Evolutionary conservation across 164 flowering plant species (phyloP).

Genomic region (Piper longum): DNA sequence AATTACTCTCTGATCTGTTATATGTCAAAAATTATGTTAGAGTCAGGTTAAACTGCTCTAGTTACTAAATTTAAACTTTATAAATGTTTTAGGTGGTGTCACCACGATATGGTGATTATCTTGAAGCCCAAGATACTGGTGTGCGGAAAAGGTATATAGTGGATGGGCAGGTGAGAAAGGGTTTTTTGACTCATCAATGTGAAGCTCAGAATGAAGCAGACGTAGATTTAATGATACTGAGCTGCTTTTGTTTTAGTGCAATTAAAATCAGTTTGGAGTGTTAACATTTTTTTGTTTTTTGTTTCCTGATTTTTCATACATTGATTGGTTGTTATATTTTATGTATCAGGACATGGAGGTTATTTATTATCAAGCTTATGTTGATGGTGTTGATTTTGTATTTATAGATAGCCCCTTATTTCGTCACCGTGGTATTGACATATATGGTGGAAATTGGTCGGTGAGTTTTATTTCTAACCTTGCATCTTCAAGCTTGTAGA

Average conservation of each 20-base stretch:
- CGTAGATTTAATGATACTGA: not conserved
- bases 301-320: not conserved
- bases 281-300: not conserved
- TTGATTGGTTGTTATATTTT: constrained; percentile 1
- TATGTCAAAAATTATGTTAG: not conserved
- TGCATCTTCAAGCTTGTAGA: too few relatives aligned
- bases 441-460: constrained; percentile 64
- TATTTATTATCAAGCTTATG: constrained; percentile 49
- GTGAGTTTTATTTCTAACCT: constrained; percentile 7
- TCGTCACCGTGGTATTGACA: constrained; percentile 42
- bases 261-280: too few relatives aligned
- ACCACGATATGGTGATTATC: constrained; percentile 69
- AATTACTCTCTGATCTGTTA: too few relatives aligned
- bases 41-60: not conserved
- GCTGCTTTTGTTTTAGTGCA: too few relatives aligned
- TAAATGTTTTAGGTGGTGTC: constrained; percentile 52
- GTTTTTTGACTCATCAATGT: not conserved
- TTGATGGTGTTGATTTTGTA: constrained; percentile 95
- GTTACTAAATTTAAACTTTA: not conserved
- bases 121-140: constrained; percentile 53
- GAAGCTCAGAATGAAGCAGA: not conserved
- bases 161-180: constrained; percentile 53
- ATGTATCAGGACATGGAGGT: constrained; percentile 61
- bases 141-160: constrained; percentile 48
- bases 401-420: constrained; percentile 57